Evolutionary conservation across 768 basidiomycete species (phyloP).

Genomic region (Atractiella rhizophila): DNA sequence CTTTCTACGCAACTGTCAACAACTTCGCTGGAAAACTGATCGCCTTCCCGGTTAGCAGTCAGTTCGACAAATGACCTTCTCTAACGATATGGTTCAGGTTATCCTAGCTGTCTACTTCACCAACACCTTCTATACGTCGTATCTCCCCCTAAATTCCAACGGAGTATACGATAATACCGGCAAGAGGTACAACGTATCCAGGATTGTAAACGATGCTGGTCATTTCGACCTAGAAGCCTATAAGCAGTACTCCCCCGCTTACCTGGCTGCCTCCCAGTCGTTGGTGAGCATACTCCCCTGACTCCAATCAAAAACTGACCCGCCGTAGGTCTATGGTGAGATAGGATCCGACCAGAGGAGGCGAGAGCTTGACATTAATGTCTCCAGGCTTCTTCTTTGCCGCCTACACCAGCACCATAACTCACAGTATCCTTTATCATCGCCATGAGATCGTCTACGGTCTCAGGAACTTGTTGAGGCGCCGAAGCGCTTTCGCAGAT

Average conservation of each 20-base stretch:
- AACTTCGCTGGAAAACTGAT: too few relatives aligned
- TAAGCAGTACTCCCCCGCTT: slow-evolving; percentile 23
- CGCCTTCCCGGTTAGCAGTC: too few relatives aligned
- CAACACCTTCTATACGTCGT: slow-evolving; percentile 20
- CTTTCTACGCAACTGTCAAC: too few relatives aligned
- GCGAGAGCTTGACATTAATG: too few relatives aligned
- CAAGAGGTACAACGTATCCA: slow-evolving; percentile 27
- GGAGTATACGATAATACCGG: slow-evolving; percentile 24
- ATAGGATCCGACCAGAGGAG: too few relatives aligned
- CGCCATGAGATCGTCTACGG: slow-evolving; percentile 32
- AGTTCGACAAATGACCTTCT: too few relatives aligned
- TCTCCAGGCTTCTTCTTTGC: slow-evolving; percentile 26
- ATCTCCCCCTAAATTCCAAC: slow-evolving; percentile 21
- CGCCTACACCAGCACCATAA: slow-evolving; percentile 25
- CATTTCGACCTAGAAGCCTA: slow-evolving; percentile 22
- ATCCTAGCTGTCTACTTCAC: too few relatives aligned
- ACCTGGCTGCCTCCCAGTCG: slow-evolving; percentile 22
- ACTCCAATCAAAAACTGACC: too few relatives aligned
- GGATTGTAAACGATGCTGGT: slow-evolving; percentile 24
- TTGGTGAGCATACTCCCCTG: too few relatives aligned
- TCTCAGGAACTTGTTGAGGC: slow-evolving; percentile 30
- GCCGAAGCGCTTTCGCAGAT: too few relatives aligned
- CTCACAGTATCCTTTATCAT: slow-evolving; percentile 31
- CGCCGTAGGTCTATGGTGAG: too few relatives aligned
- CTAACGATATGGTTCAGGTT: too few relatives aligned